Percentiles rank a stretch among this genome's conserved stretches.
These are phyloP conservation scores for Naegleria gruberi DNA, from an alignment of 208 protist genomes.

Conservation along the genomic window DNA sequence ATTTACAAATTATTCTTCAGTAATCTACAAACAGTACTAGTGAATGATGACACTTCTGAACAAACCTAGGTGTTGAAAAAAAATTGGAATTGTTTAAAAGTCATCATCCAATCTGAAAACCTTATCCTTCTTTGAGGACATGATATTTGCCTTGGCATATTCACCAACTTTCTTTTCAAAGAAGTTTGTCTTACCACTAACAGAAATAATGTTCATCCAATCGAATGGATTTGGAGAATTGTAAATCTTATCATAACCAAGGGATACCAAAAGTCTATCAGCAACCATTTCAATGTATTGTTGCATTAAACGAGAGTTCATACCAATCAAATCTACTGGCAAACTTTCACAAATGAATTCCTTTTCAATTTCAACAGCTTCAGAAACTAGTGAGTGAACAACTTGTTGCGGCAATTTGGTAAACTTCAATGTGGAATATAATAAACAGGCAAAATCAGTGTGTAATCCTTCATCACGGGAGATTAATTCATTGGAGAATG, in stretches of 20 bases:
- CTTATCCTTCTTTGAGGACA: constrained; percentile 49
- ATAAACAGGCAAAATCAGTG: constrained; percentile 96
- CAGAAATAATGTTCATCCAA: constrained; percentile 99
- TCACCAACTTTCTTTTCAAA: constrained; percentile 97
- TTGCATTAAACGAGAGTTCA: constrained; percentile 94
- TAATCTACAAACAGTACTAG: too few species aligned
- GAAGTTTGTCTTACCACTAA: constrained; percentile 98
- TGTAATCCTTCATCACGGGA: constrained; percentile 96
- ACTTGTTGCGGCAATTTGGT: constrained; percentile 71
- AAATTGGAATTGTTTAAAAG: constrained; percentile 54
- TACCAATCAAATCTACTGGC: constrained; percentile 95
- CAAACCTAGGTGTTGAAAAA: too few species aligned
- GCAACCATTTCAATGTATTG: constrained; percentile 99
- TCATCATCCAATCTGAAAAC: constrained; percentile 77
- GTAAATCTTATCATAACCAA: constrained; percentile 89
- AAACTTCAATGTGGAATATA: constrained; percentile 79
- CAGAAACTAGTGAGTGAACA: constrained; percentile 74
- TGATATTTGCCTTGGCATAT: constrained; percentile 96
- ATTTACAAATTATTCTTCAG: too few species aligned
- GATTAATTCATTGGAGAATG: constrained; percentile 98
- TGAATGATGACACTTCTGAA: too few species aligned
- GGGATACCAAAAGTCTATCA: constrained; percentile 90
- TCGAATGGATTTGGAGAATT: constrained; percentile 96
- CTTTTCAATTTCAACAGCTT: constrained; percentile 89
- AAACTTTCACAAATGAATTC: constrained; percentile 94